Percentiles rank a stretch among this genome's conserved stretches.
phyloP scores from a whole-genome alignment of 208 protist genomes.

The Novymonas esmeraldas region DNA sequence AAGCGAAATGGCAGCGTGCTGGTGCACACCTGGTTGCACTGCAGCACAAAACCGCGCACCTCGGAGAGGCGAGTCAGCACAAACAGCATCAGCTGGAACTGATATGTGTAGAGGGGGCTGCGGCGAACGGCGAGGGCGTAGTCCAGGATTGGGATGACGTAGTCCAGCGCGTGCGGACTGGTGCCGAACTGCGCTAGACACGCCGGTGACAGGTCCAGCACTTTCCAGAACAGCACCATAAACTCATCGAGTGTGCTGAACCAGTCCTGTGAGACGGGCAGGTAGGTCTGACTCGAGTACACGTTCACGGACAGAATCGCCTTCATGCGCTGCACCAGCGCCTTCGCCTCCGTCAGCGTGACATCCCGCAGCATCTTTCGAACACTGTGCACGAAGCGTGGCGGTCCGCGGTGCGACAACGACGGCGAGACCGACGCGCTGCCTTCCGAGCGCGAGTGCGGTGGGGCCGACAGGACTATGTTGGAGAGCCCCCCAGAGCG shows the following conservation, averaged over 20 bases:
- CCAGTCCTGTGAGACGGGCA: constrained; percentile 72
- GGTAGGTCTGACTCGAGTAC: constrained; percentile 66
- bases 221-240: constrained; percentile 86
- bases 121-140: constrained; percentile 71
- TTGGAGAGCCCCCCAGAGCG: not conserved
- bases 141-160: constrained; percentile 76
- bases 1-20: constrained; percentile 60
- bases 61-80: constrained; percentile 80
- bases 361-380: constrained; percentile 66
- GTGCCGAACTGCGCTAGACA: constrained; percentile 53
- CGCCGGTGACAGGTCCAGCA: constrained; percentile 75
- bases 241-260: constrained; percentile 72
- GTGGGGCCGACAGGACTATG: not conserved
- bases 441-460: constrained; percentile 10
- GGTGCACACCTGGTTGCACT: constrained; percentile 71
- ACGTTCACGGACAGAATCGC: constrained; percentile 59
- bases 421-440: not conserved
- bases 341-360: constrained; percentile 71
- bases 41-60: constrained; percentile 71
- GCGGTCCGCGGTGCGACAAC: constrained; percentile 6
- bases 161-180: constrained; percentile 45
- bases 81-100: constrained; percentile 83
- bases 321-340: constrained; percentile 49
- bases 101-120: constrained; percentile 41
- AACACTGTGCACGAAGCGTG: constrained; percentile 64